A percentile compares a stretch with the other conserved stretches of the same genome.
These are phyloP conservation scores for Magnaporthiopsis incrustans DNA, from an alignment of 2,329 filamentous ascomycete genomes.

Conservation along the genomic window DNA sequence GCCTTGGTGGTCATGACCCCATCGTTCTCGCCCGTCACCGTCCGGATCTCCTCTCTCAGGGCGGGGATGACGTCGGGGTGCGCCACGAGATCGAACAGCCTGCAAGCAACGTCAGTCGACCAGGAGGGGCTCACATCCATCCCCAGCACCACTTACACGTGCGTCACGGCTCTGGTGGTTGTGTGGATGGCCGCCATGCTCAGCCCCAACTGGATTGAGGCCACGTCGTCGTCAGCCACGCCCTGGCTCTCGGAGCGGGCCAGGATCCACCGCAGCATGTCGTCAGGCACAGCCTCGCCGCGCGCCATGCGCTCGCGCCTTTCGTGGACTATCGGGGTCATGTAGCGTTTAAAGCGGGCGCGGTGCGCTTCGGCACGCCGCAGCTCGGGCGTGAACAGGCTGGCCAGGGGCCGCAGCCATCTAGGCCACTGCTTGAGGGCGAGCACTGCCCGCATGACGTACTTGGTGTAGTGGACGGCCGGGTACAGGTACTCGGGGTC, in stretches of 20 bases:
- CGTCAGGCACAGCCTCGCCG: conserved; percentile 1
- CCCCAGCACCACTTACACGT: not conserved
- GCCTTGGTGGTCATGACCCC: conserved; percentile 18
- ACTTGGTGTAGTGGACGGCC: conserved; percentile 35
- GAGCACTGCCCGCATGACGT: not conserved
- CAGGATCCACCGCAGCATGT: conserved; percentile 9
- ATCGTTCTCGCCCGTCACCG: conserved; percentile 24
- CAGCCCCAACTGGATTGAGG: conserved; percentile 30
- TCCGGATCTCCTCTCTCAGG: conserved; percentile 41
- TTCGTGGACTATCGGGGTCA: not conserved
- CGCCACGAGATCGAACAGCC: conserved; percentile 37
- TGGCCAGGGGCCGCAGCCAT: conserved; percentile 2
- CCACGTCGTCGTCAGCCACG: conserved; percentile 2
- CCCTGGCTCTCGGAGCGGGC: conserved; percentile 15
- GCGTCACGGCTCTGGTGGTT: conserved; percentile 29
- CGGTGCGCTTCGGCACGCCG: conserved; percentile 7
- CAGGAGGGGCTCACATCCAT: not conserved
- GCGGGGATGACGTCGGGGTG: conserved; percentile 41
- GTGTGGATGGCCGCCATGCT: conserved; percentile 44
- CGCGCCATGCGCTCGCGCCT: conserved; percentile 3
- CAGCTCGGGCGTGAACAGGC: conserved; percentile 8
- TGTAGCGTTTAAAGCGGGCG: not conserved
- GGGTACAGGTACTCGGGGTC: conserved; percentile 34
- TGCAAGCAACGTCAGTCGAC: not conserved
- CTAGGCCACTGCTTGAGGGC: conserved; percentile 3